phyloP scores from a whole-genome alignment of 768 basidiomycete species.

The Lentinula sp. region DNA sequence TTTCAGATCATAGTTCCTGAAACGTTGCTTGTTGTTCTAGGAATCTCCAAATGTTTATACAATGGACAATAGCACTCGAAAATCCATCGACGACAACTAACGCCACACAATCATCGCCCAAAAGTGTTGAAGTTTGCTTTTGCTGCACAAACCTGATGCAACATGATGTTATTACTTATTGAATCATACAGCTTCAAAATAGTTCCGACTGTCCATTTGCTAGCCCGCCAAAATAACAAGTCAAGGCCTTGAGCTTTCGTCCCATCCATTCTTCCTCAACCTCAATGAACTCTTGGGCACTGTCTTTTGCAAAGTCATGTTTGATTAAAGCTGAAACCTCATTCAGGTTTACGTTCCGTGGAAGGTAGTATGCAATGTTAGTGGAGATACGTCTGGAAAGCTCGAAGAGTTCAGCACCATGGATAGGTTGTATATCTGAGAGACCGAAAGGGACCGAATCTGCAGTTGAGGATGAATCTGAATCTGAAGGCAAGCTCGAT shows the following conservation, averaged over 20 bases:
- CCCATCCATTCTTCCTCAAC: constrained; percentile 7
- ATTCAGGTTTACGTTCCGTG: constrained; percentile 68
- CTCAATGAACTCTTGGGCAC: background rate
- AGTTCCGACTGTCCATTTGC: constrained; percentile 59
- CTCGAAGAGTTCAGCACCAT: constrained; percentile 75
- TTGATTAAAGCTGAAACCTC: constrained; percentile 58
- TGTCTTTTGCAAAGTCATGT: constrained; percentile 48
- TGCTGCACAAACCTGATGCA: too few relatives aligned
- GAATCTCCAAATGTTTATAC: too few relatives aligned
- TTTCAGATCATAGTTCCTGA: too few relatives aligned
- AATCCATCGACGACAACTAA: too few relatives aligned
- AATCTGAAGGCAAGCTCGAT: constrained; percentile 13
- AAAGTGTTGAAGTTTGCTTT: too few relatives aligned
- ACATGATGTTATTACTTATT: too few relatives aligned
- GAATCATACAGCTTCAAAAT: constrained; percentile 26
- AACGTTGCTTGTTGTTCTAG: too few relatives aligned
- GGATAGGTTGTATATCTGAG: constrained; percentile 68
- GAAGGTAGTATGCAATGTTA: constrained; percentile 88
- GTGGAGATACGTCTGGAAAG: constrained; percentile 65
- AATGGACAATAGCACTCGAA: too few relatives aligned
- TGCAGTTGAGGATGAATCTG: constrained; percentile 13
- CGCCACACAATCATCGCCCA: too few relatives aligned
- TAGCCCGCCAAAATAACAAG: constrained; percentile 90
- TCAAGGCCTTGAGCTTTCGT: constrained; percentile 72
- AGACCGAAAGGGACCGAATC: constrained; percentile 47